These are phyloP conservation scores for Oryza coarctata DNA, from an alignment of 176 grass and related monocot species.

Conservation along the genomic window DNA sequence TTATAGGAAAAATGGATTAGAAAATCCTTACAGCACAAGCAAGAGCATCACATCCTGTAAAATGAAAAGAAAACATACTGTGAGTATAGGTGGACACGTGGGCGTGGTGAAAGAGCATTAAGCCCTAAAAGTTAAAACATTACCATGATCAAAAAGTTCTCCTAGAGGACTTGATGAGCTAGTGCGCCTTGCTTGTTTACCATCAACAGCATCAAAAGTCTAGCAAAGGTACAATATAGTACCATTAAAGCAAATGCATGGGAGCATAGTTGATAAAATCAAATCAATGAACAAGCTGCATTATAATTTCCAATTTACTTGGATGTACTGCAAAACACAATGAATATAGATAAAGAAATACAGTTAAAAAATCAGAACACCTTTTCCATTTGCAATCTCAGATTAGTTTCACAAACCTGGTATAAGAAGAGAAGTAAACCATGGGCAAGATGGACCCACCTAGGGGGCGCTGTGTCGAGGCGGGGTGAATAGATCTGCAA, in stretches of 20 bases:
- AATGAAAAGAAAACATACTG: slow-evolving; percentile 31
- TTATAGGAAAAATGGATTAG: slow-evolving; percentile 9
- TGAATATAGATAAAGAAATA: neutral
- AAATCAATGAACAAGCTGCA: slow-evolving; percentile 15
- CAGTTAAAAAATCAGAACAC: neutral
- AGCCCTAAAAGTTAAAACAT: neutral
- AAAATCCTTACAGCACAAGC: slow-evolving; percentile 91
- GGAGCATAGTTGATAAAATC: slow-evolving; percentile 21
- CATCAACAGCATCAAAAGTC: slow-evolving; percentile 99
- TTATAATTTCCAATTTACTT: neutral
- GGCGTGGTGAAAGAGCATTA: neutral
- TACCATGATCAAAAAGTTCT: slow-evolving; percentile 99
- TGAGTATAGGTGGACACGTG: neutral
- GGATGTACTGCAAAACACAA: neutral
- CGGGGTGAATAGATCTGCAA: slow-evolving; percentile 80
- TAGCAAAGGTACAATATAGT: slow-evolving; percentile 44
- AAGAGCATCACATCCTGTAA: slow-evolving; percentile 96
- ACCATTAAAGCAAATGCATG: slow-evolving; percentile 17
- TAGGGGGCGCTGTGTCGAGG: slow-evolving; percentile 90
- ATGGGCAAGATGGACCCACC: slow-evolving; percentile 97
- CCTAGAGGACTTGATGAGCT: slow-evolving; percentile 98
- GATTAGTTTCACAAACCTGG: slow-evolving; percentile 71
- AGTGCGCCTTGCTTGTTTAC: slow-evolving; percentile 98
- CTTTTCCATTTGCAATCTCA: slow-evolving; percentile 10
- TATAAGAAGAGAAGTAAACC: slow-evolving; percentile 98